Percentiles rank a stretch among this genome's conserved stretches.
Evolutionary conservation across 257 asterid genomes (phyloP).

Genomic region (Penstemon eatonii): DNA sequence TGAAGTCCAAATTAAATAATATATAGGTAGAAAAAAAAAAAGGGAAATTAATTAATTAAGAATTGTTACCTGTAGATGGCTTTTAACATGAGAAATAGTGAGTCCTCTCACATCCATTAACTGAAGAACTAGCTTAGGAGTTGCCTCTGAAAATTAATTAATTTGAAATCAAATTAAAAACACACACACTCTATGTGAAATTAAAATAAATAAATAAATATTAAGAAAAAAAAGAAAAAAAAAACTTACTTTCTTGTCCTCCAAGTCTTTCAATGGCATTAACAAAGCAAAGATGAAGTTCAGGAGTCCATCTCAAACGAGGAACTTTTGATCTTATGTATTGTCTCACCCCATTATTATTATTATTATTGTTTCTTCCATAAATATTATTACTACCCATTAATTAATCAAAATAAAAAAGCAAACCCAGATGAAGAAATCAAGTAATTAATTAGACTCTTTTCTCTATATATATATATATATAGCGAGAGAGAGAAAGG

Average conservation of each 20-base stretch:
- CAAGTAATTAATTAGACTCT: not conserved
- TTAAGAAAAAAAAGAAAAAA: not conserved
- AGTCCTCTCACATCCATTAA: constrained; percentile 87
- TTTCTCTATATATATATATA: not conserved
- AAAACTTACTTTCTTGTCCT: constrained; percentile 60
- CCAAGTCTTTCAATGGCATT: constrained; percentile 71
- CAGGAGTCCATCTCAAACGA: constrained; percentile 83
- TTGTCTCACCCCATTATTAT: constrained; percentile 59
- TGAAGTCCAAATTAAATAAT: not conserved
- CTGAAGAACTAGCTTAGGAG: constrained; percentile 81
- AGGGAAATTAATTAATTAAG: not conserved
- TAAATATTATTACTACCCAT: constrained; percentile 42
- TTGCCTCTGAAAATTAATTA: constrained; percentile 53
- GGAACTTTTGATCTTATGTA: constrained; percentile 78
- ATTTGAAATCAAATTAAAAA: not conserved
- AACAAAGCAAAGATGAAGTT: constrained; percentile 78
- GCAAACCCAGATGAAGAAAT: not conserved
- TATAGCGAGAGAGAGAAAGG: not conserved
- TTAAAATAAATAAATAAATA: not conserved
- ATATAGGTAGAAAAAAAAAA: not conserved
- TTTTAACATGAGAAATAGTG: constrained; percentile 90
- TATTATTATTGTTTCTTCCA: constrained; percentile 37
- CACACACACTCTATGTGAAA: not conserved
- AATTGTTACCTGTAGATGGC: constrained; percentile 75
- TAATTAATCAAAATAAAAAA: too few relatives aligned